phyloP scores from a whole-genome alignment of 2,329 filamentous ascomycete genomes.

The Pseudogymnoascus destructans region DNA sequence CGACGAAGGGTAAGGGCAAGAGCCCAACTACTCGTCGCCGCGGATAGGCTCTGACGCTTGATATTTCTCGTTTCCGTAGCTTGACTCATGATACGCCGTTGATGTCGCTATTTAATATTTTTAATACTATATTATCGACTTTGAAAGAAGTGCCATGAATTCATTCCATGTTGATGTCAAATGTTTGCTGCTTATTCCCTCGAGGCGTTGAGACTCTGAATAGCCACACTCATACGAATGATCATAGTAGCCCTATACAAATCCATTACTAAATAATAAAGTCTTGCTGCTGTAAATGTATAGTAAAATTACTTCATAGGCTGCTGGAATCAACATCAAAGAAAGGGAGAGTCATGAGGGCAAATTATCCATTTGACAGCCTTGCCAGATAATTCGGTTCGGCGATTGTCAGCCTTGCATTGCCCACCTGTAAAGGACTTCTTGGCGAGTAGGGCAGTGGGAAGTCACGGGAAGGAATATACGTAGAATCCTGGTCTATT shows the following conservation, averaged over 20 bases:
- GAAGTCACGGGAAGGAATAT: no score
- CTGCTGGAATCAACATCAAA: neutral
- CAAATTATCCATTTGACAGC: neutral
- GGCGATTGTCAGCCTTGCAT: neutral
- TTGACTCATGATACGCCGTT: constrained; percentile 8
- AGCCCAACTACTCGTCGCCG: constrained; percentile 5
- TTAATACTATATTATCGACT: constrained; percentile 8
- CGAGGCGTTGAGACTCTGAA: neutral
- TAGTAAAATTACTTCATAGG: neutral
- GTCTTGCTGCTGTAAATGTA: neutral
- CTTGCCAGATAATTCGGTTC: neutral
- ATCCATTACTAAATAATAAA: neutral
- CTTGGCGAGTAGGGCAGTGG: no score
- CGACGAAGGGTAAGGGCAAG: constrained; percentile 1
- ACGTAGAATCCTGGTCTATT: no score
- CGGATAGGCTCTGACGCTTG: neutral
- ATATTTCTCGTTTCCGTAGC: neutral
- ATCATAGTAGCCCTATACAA: neutral
- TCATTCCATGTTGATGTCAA: neutral
- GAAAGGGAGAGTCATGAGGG: neutral
- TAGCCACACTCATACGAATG: neutral
- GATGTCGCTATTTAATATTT: constrained; percentile 9
- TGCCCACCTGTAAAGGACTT: no score
- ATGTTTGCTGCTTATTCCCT: no score
- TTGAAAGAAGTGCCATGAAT: neutral